A percentile compares a stretch with the other conserved stretches of the same genome.
These are phyloP conservation scores for Podila minutissima DNA, from an alignment of 192 early-diverging fungal genomes.

Conservation along the genomic window DNA sequence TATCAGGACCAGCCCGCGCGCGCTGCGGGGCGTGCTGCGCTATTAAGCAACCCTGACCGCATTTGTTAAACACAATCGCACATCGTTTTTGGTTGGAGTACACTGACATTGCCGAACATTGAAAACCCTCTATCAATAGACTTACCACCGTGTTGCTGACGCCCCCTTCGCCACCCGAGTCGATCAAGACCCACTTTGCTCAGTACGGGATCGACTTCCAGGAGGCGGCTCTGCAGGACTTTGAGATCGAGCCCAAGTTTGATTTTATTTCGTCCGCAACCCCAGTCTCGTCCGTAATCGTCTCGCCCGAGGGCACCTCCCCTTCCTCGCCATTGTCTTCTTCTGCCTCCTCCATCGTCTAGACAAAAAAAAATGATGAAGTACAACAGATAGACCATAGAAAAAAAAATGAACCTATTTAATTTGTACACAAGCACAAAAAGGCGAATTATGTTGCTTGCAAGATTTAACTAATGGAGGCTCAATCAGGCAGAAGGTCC, in stretches of 20 bases:
- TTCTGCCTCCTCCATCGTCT: conserved; percentile 4
- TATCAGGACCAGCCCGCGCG: background rate
- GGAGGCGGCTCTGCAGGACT: conserved; percentile 31
- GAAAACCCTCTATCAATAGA: background rate
- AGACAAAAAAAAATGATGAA: no score
- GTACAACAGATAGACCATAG: no score
- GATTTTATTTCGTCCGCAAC: conserved; percentile 25
- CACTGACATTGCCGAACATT: no score
- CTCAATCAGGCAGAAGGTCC: no score
- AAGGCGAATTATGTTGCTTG: no score
- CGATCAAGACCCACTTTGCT: conserved; percentile 48
- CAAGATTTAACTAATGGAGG: no score
- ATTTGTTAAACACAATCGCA: no score
- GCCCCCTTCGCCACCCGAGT: conserved; percentile 43
- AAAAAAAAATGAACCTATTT: no score
- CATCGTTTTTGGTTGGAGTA: no score
- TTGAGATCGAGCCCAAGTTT: conserved; percentile 37
- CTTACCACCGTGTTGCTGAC: conserved; percentile 46
- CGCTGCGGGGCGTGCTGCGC: background rate
- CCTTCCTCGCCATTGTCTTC: conserved; percentile 27
- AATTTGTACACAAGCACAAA: no score
- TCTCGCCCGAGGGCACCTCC: conserved; percentile 26
- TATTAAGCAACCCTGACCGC: background rate
- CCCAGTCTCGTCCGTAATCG: conserved; percentile 1
- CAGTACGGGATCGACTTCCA: conserved; percentile 45